A percentile compares a stretch with the other conserved stretches of the same genome.
Evolutionary conservation across 768 basidiomycete species (phyloP).

Genomic region (Tricholoma sp.): DNA sequence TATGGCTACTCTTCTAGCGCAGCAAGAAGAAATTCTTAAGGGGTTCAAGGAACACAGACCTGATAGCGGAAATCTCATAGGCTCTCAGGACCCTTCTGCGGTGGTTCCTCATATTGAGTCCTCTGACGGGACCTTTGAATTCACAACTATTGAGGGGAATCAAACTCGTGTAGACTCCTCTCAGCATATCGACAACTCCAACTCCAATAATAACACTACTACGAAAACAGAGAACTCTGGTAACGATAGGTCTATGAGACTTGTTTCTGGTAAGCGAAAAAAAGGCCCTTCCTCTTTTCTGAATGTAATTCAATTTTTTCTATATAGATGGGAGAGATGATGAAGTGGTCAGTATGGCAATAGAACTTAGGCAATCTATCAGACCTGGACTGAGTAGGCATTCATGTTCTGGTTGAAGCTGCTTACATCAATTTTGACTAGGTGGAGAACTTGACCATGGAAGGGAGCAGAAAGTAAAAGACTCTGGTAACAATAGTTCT

Average conservation of each 20-base stretch:
- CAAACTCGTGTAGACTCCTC: slow-evolving; percentile 7
- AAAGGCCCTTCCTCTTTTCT: neutral
- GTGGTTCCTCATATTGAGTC: neutral
- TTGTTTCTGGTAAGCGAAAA: neutral
- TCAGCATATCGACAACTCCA: slow-evolving; percentile 11
- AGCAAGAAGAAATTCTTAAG: neutral
- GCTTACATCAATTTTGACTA: neutral
- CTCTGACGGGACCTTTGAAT: neutral
- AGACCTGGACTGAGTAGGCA: too few relatives aligned
- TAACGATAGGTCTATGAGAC: slow-evolving; percentile 5
- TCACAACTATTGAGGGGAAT: slow-evolving; percentile 5
- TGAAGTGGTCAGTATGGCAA: too few relatives aligned
- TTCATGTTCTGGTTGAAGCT: too few relatives aligned
- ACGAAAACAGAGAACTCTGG: slow-evolving; percentile 14
- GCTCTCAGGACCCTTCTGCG: neutral
- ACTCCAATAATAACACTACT: slow-evolving; percentile 14
- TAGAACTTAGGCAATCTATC: too few relatives aligned
- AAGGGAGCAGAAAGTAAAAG: neutral
- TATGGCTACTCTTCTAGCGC: neutral
- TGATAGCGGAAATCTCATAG: neutral
- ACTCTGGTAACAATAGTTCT: slow-evolving; percentile 10
- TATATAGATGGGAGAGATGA: neutral
- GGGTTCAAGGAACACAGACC: neutral
- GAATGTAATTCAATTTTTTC: too few relatives aligned
- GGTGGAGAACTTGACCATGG: neutral